Evolutionary conservation across 2,329 filamentous ascomycete species (phyloP).

Genomic region (Didymosphaeria variabile): DNA sequence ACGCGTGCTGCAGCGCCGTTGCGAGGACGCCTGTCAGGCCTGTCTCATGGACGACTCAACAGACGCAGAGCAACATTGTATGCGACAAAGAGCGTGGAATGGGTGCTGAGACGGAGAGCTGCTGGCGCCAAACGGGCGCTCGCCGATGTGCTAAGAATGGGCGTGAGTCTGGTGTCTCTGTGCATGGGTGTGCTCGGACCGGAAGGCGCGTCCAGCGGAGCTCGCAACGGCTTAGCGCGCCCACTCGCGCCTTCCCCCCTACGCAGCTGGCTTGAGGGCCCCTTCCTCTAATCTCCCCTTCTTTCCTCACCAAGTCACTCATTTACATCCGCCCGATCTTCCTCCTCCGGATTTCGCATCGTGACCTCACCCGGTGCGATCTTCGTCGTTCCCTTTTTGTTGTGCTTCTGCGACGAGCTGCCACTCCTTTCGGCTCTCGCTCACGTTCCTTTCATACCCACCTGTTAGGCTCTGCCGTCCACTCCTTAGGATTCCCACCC

Average conservation of each 20-base stretch:
- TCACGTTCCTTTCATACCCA: slow-evolving; percentile 48
- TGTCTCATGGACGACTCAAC: not conserved
- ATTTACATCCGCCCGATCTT: slow-evolving; percentile 46
- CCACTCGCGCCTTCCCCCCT: slow-evolving; percentile 34
- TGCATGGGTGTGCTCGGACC: slow-evolving; percentile 19
- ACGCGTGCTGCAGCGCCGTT: slow-evolving; percentile 7
- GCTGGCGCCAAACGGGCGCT: slow-evolving; percentile 31
- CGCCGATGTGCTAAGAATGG: slow-evolving; percentile 29
- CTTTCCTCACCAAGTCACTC: slow-evolving; percentile 42
- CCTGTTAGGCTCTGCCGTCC: slow-evolving; percentile 50
- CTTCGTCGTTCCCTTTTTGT: slow-evolving; percentile 48
- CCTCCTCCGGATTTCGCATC: slow-evolving; percentile 46
- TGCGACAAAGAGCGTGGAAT: slow-evolving; percentile 11
- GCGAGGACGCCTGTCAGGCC: slow-evolving; percentile 6
- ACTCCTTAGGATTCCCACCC: slow-evolving; percentile 45
- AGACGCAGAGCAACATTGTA: slow-evolving; percentile 7
- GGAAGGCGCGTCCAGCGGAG: slow-evolving; percentile 22
- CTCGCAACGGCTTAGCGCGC: slow-evolving; percentile 19
- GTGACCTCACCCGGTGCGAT: slow-evolving; percentile 49
- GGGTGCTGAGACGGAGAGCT: slow-evolving; percentile 19
- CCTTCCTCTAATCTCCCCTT: slow-evolving; percentile 47
- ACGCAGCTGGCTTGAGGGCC: slow-evolving; percentile 36
- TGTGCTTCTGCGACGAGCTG: slow-evolving; percentile 52
- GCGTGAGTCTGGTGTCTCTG: slow-evolving; percentile 21
- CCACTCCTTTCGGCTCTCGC: slow-evolving; percentile 55